Conservation (phyloP, 179 eudicot species). For the Beta macrorhiza region DNA sequence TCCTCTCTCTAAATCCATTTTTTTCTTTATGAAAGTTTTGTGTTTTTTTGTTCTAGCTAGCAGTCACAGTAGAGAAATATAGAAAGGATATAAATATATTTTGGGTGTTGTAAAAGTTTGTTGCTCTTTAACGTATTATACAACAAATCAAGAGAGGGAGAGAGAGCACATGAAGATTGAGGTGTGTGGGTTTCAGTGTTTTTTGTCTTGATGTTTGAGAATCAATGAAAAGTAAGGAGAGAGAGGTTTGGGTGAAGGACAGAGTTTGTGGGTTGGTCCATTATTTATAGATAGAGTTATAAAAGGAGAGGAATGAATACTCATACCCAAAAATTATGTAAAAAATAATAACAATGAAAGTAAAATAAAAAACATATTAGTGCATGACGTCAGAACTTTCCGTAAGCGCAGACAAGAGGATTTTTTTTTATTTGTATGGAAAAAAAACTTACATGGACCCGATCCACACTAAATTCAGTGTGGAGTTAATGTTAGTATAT, state of each 20-base stretch:
- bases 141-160: background rate
- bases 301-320: background rate
- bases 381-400: no score
- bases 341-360: no score
- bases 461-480: no score
- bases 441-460: no score
- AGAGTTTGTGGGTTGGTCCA: conserved; percentile 30
- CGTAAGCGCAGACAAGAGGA: no score
- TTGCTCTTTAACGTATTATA: background rate
- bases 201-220: background rate
- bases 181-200: conserved; percentile 17
- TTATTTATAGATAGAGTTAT: conserved; percentile 26
- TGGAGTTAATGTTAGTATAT: no score
- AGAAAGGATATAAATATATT: background rate
- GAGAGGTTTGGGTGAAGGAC: conserved; percentile 14
- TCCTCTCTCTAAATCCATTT: conserved; percentile 37
- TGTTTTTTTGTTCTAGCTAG: background rate
- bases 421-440: no score
- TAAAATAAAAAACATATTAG: no score
- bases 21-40: background rate
- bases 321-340: background rate
- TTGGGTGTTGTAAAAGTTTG: background rate
- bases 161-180: conserved; percentile 22
- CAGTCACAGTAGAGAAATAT: background rate
- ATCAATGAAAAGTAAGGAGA: background rate